phyloP scores from a whole-genome alignment of 2,329 filamentous ascomycete genomes.

The Tolypocladium sp. region DNA sequence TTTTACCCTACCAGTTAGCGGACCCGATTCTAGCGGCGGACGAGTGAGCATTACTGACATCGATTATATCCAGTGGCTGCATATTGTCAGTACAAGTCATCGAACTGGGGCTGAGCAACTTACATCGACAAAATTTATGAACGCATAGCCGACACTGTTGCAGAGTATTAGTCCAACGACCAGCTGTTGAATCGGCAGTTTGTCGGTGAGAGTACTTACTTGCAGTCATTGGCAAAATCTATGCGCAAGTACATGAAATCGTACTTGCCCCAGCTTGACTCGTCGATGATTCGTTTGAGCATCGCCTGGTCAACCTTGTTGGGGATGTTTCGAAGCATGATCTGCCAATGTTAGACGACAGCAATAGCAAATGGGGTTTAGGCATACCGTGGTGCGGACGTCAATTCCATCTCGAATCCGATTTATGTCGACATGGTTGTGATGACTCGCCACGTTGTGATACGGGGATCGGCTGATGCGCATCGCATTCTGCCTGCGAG shows the following conservation, averaged over 20 bases:
- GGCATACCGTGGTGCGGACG: constrained; percentile 63
- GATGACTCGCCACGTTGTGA: constrained; percentile 39
- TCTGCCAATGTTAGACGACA: constrained; percentile 35
- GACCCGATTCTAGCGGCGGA: neutral
- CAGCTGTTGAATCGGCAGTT: neutral
- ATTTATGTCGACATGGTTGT: constrained; percentile 53
- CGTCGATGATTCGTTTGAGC: constrained; percentile 71
- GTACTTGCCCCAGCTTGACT: constrained; percentile 71
- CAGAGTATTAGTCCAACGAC: neutral
- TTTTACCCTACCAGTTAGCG: constrained; percentile 22
- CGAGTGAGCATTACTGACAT: constrained; percentile 36
- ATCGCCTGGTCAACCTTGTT: constrained; percentile 75
- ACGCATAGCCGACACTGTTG: constrained; percentile 83
- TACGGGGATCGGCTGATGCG: constrained; percentile 36
- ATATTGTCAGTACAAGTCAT: constrained; percentile 23
- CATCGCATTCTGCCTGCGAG: constrained; percentile 40
- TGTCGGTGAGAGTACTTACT: constrained; percentile 41
- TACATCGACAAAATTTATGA: constrained; percentile 87
- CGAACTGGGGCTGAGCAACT: constrained; percentile 20
- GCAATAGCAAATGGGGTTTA: neutral
- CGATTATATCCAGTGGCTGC: constrained; percentile 64
- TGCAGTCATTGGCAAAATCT: constrained; percentile 76
- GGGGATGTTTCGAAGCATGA: constrained; percentile 93
- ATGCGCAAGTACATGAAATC: constrained; percentile 96
- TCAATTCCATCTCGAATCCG: constrained; percentile 58